phyloP scores from a whole-genome alignment of 2,329 filamentous ascomycete species.

The Exophiala bonariae region DNA sequence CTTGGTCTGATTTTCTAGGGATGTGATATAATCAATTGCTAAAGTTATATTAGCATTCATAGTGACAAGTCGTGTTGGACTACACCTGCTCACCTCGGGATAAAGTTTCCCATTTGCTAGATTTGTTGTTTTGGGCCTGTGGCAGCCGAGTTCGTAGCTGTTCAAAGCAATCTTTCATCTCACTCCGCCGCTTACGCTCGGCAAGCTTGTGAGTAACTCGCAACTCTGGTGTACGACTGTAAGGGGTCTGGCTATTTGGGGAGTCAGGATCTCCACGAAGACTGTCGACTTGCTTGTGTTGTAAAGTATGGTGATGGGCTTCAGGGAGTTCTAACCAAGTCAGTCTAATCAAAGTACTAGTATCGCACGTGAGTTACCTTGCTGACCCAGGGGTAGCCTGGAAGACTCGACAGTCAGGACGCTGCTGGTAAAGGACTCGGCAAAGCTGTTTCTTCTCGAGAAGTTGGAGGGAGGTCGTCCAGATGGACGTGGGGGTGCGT shows the following conservation, averaged over 20 bases:
- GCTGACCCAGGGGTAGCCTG: constrained; percentile 47
- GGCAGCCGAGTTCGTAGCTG: constrained; percentile 45
- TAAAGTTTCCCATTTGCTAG: constrained; percentile 54
- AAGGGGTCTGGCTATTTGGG: constrained; percentile 43
- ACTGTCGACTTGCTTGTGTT: constrained; percentile 49
- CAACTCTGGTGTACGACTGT: constrained; percentile 51
- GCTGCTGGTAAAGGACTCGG: constrained; percentile 48
- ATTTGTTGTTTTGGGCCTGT: constrained; percentile 49
- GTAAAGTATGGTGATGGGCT: constrained; percentile 48
- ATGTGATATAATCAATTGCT: constrained; percentile 51
- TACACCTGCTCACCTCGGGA: constrained; percentile 39
- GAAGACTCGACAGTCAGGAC: constrained; percentile 57
- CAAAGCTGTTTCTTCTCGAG: constrained; percentile 47
- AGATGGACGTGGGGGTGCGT: constrained; percentile 34
- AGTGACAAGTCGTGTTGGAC: no score
- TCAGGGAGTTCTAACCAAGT: constrained; percentile 43
- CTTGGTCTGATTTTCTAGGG: constrained; percentile 42
- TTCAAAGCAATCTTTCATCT: constrained; percentile 55
- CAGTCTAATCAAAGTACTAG: neutral
- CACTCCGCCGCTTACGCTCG: constrained; percentile 52
- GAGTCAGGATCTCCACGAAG: constrained; percentile 48
- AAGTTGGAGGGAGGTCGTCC: constrained; percentile 36
- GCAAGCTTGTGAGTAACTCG: constrained; percentile 52
- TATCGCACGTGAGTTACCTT: constrained; percentile 36
- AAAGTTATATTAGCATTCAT: constrained; percentile 7